Evolutionary conservation across 805 yeast species (phyloP).

Genomic region (Kodamaea nitidulidarum): DNA sequence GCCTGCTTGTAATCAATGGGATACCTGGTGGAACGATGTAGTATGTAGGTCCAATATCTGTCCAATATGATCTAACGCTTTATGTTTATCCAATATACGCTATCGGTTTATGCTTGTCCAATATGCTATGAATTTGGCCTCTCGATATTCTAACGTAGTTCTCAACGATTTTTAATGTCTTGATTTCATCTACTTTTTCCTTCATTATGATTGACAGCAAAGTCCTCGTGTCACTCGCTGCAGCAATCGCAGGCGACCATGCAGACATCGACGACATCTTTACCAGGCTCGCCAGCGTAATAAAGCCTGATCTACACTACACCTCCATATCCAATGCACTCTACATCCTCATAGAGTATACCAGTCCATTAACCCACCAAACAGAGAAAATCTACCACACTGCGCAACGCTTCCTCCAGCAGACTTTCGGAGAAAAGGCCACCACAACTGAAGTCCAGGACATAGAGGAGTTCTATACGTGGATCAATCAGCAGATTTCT

Average conservation of each 20-base stretch:
- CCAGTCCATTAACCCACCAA: conserved; percentile 7
- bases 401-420: conserved; percentile 5
- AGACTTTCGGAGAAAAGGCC: neutral
- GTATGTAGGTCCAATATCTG: too few relatives aligned
- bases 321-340: conserved; percentile 5
- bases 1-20: too few relatives aligned
- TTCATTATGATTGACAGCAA: neutral
- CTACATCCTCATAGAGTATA: conserved; percentile 5
- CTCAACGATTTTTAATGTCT: too few relatives aligned
- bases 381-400: conserved; percentile 5
- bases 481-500: conserved; percentile 4
- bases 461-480: conserved; percentile 5
- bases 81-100: too few relatives aligned
- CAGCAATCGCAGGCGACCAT: conserved; percentile 3
- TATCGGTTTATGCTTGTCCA: too few relatives aligned
- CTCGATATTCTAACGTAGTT: too few relatives aligned
- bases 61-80: too few relatives aligned
- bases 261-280: conserved; percentile 1
- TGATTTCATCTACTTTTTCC: conserved; percentile 10
- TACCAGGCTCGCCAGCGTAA: neutral
- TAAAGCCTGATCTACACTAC: conserved; percentile 5
- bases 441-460: conserved; percentile 3
- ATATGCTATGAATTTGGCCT: too few relatives aligned
- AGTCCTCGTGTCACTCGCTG: conserved; percentile 2
- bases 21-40: too few relatives aligned